Evolutionary conservation across 2,329 filamentous ascomycete genomes (phyloP).

Genomic region (Emericellopsis atlantica): DNA sequence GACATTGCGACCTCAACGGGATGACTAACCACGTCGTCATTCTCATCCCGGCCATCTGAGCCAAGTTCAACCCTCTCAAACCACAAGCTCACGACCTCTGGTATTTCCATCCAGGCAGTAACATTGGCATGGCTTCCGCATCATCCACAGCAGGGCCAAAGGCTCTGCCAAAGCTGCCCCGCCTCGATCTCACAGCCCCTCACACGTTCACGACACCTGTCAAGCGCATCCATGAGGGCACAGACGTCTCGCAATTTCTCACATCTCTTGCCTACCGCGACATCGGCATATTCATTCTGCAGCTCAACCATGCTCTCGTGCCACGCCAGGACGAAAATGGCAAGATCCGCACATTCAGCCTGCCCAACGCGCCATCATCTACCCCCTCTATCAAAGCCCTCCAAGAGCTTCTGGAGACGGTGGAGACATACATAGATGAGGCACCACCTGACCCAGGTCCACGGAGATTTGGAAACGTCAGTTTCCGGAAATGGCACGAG

Average conservation of each 20-base stretch:
- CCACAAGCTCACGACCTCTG: too few species aligned
- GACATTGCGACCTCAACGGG: too few species aligned
- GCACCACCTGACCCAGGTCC: slow-evolving; percentile 78
- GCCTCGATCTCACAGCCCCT: slow-evolving; percentile 34
- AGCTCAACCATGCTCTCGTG: slow-evolving; percentile 80
- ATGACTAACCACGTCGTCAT: too few species aligned
- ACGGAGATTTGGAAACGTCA: slow-evolving; percentile 81
- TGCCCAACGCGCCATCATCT: slow-evolving; percentile 13
- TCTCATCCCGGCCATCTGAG: too few species aligned
- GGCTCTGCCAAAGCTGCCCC: slow-evolving; percentile 20
- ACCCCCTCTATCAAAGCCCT: slow-evolving; percentile 49
- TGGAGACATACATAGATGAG: slow-evolving; percentile 59
- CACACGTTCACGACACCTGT: slow-evolving; percentile 51
- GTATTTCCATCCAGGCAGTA: too few species aligned
- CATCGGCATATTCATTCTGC: slow-evolving; percentile 75
- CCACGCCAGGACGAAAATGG: slow-evolving; percentile 40
- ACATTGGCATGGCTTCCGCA: too few species aligned
- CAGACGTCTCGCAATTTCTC: slow-evolving; percentile 73
- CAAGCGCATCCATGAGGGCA: slow-evolving; percentile 76
- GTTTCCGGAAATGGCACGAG: slow-evolving; percentile 74
- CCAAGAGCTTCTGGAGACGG: slow-evolving; percentile 49
- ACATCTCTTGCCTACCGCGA: slow-evolving; percentile 73
- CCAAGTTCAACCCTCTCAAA: too few species aligned
- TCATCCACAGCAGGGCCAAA: not conserved
- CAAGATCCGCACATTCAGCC: slow-evolving; percentile 6